phyloP scores from a whole-genome alignment of 176 grass and related monocot genomes.

The Hordeum marinum region DNA sequence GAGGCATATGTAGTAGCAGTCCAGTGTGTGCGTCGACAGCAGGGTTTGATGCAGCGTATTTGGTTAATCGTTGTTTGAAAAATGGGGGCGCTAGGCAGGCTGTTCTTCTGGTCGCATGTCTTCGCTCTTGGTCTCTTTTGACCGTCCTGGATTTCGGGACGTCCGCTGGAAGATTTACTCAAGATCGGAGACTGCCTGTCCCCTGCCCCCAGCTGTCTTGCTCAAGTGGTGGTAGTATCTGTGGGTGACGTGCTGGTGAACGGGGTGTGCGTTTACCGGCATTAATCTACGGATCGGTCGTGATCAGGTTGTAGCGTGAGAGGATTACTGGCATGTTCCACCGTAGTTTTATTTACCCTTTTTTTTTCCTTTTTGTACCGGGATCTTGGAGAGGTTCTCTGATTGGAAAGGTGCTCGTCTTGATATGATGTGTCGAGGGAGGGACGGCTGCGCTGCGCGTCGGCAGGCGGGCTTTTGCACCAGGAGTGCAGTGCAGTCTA shows the following conservation, averaged over 20 bases:
- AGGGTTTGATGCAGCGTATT: background rate
- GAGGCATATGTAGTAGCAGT: background rate
- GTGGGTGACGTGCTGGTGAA: background rate
- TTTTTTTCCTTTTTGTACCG: too few species aligned
- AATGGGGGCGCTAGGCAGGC: background rate
- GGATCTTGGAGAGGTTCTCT: too few species aligned
- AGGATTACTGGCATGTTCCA: background rate
- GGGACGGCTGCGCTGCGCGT: background rate
- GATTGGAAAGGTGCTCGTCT: background rate
- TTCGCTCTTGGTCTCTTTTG: constrained; percentile 19
- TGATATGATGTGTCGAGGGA: background rate
- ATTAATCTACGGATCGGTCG: background rate
- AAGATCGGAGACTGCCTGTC: background rate
- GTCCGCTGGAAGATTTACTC: background rate
- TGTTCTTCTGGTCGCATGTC: constrained; percentile 8
- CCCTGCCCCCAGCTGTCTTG: background rate
- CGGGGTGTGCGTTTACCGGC: background rate
- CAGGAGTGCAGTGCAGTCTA: too few species aligned
- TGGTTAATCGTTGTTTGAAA: background rate
- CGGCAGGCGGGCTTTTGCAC: constrained; percentile 23
- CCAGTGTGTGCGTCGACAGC: background rate
- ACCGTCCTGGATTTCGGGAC: constrained; percentile 41
- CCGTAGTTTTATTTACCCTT: background rate
- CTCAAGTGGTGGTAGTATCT: background rate
- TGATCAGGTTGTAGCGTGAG: background rate